Evolutionary conservation across 768 basidiomycete species (phyloP).

Genomic region (Phaffia australis): DNA sequence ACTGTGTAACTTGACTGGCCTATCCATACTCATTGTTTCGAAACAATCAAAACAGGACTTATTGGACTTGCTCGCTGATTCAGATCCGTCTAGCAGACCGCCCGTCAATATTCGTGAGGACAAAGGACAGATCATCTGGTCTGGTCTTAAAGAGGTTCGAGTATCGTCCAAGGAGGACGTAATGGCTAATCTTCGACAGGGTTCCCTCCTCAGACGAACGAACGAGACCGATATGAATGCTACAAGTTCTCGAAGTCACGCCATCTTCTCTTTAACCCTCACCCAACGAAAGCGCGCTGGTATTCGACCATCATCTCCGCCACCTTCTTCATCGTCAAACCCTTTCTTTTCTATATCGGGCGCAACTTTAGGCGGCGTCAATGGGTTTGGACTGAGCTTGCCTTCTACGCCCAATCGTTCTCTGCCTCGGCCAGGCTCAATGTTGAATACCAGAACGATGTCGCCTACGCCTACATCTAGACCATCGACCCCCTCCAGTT

Average conservation of each 20-base stretch:
- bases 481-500: conserved; percentile 21
- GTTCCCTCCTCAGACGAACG: conserved; percentile 80
- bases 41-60: conserved; percentile 49
- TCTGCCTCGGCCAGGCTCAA: conserved; percentile 17
- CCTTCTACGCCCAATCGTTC: conserved; percentile 11
- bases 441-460: conserved; percentile 11
- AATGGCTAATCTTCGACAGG: conserved; percentile 74
- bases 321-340: not conserved
- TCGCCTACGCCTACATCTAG: conserved; percentile 22
- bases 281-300: conserved; percentile 61
- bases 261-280: conserved; percentile 92
- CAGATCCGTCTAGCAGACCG: conserved; percentile 34
- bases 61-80: conserved; percentile 69
- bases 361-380: not conserved
- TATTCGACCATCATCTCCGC: conserved; percentile 2
- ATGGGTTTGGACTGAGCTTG: not conserved
- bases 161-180: conserved; percentile 79
- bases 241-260: conserved; percentile 93
- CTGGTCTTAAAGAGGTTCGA: conserved; percentile 79
- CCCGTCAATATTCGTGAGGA: conserved; percentile 83
- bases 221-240: conserved; percentile 99
- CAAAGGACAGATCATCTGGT: conserved; percentile 95
- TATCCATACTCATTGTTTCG: not conserved
- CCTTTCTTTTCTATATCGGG: not conserved
- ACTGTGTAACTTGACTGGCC: not conserved